Conservation (phyloP, 139 green algal genomes). For the Monoraphidium neglectum region DNA sequence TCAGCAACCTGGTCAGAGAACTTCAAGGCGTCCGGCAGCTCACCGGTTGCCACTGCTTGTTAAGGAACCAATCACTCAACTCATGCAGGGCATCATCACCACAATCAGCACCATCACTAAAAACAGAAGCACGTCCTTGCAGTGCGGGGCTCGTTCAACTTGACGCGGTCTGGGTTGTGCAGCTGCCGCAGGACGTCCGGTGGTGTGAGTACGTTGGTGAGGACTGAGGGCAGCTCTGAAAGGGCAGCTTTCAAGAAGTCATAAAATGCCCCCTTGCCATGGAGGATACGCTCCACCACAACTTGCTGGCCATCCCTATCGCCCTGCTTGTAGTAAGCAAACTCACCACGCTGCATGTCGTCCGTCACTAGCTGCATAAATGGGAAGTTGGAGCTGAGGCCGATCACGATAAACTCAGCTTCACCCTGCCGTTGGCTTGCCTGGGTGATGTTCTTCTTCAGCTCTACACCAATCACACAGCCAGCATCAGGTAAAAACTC, state of each 20-base stretch:
- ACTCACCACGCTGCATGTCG: constrained; percentile 13
- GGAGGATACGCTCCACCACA: background rate
- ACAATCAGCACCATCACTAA: too few relatives aligned
- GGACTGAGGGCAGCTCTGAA: too few relatives aligned
- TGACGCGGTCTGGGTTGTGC: too few relatives aligned
- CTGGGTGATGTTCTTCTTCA: constrained; percentile 18
- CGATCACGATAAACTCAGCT: constrained; percentile 7
- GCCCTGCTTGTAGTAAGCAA: constrained; percentile 16
- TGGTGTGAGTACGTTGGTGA: too few relatives aligned
- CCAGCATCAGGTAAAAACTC: constrained; percentile 10
- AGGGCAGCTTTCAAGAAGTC: constrained; percentile 20
- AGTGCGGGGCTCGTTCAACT: too few relatives aligned
- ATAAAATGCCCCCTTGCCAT: constrained; percentile 5
- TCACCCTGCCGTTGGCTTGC: constrained; percentile 4
- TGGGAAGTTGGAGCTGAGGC: constrained; percentile 9
- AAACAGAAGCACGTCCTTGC: too few relatives aligned
- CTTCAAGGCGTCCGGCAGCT: too few relatives aligned
- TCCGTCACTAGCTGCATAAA: constrained; percentile 20
- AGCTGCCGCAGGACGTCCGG: too few relatives aligned
- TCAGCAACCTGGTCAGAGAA: too few relatives aligned
- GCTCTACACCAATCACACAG: constrained; percentile 4
- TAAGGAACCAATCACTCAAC: too few relatives aligned
- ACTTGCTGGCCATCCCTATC: constrained; percentile 1
- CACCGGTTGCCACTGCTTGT: too few relatives aligned
- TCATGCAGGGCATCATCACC: too few relatives aligned